Evolutionary conservation across 2,329 filamentous ascomycete genomes (phyloP).

Genomic region (Phoma herbarum): DNA sequence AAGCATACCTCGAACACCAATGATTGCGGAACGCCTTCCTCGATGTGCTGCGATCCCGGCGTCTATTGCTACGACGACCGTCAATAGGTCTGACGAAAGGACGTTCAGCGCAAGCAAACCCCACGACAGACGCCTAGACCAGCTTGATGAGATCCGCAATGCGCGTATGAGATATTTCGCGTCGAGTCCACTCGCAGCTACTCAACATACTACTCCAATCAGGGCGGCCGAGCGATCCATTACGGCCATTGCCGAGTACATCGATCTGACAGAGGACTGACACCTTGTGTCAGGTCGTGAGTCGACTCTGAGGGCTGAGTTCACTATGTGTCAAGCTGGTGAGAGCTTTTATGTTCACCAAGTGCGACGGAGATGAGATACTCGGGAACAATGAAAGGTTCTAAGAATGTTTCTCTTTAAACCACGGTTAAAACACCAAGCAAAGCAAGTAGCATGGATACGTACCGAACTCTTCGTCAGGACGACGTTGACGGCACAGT

Average conservation of each 20-base stretch:
- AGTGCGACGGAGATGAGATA: neutral
- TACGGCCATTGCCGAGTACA: neutral
- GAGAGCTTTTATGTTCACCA: neutral
- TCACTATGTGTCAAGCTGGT: neutral
- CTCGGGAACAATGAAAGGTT: neutral
- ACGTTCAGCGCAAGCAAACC: neutral
- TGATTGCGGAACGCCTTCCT: too few species aligned
- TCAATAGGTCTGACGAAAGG: too few species aligned
- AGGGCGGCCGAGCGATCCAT: neutral
- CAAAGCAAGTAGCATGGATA: neutral
- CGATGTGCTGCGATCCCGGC: neutral
- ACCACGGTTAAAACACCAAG: neutral
- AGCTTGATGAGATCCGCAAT: neutral
- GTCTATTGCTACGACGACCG: neutral
- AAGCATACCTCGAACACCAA: neutral
- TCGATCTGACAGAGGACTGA: conserved; percentile 13
- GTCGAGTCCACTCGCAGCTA: neutral
- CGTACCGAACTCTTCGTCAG: neutral
- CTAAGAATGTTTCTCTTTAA: neutral
- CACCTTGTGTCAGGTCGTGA: neutral
- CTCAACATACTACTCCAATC: neutral
- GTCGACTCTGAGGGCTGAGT: neutral
- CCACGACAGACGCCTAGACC: neutral
- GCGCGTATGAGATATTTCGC: conserved; percentile 17
- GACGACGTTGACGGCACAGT: neutral